phyloP scores from a whole-genome alignment of 2,329 filamentous ascomycete genomes.

The Epichloe gansuensis region DNA sequence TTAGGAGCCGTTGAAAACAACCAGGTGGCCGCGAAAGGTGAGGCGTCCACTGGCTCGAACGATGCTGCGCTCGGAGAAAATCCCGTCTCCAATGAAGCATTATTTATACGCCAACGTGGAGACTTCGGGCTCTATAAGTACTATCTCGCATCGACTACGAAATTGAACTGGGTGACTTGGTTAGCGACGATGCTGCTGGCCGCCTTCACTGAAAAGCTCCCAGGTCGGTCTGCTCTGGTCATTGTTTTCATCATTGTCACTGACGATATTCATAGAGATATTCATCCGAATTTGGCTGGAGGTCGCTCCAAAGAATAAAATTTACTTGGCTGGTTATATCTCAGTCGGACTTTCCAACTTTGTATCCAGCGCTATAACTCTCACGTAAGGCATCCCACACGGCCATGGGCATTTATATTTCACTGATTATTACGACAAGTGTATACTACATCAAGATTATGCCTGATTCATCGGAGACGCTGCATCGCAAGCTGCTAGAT shows the following conservation, averaged over 20 bases:
- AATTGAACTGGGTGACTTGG: not conserved
- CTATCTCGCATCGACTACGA: not conserved
- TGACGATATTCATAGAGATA: not conserved
- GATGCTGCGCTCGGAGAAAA: not conserved
- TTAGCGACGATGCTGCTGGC: not conserved
- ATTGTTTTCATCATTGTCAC: no score
- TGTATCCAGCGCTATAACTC: not conserved
- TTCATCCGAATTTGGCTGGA: slow-evolving; percentile 4
- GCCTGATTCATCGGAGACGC: not conserved
- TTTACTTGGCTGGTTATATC: slow-evolving; percentile 4
- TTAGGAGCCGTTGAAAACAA: no score
- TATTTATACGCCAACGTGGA: not conserved
- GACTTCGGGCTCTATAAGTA: not conserved
- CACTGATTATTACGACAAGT: not conserved
- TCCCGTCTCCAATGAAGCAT: no score
- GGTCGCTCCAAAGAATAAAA: not conserved
- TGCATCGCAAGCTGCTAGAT: slow-evolving; percentile 3
- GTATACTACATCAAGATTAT: slow-evolving; percentile 4
- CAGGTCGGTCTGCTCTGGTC: not conserved
- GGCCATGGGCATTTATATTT: not conserved
- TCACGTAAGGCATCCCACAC: not conserved
- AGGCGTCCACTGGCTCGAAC: not conserved
- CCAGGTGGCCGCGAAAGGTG: no score
- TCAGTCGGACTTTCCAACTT: not conserved
- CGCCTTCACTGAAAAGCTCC: not conserved